These are phyloP conservation scores for Rhodosporidiobolus odoratus DNA, from an alignment of 768 basidiomycete species.

Conservation along the genomic window DNA sequence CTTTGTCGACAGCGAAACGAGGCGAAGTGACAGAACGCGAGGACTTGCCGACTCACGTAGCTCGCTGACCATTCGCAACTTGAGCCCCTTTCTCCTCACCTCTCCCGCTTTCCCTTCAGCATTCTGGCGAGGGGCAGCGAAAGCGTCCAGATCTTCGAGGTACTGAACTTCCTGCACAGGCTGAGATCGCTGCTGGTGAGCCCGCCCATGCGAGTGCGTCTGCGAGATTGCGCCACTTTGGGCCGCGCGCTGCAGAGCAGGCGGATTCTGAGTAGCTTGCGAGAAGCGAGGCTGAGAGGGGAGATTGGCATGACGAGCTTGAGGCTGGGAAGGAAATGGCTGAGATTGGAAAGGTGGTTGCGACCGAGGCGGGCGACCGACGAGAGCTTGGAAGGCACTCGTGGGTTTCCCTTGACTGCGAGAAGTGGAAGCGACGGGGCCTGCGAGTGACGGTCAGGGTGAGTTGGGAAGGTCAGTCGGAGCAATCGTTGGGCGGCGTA, in stretches of 20 bases:
- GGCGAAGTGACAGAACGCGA: not conserved
- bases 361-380: not conserved
- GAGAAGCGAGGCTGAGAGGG: not conserved
- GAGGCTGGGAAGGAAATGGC: not conserved
- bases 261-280: too few relatives aligned
- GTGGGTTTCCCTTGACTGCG: too few relatives aligned
- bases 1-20: not conserved
- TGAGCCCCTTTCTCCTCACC: not conserved
- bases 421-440: not conserved
- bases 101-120: not conserved
- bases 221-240: too few relatives aligned
- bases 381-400: too few relatives aligned
- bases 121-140: not conserved
- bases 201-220: not conserved
- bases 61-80: constrained; percentile 21
- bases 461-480: not conserved
- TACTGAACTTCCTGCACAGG: not conserved
- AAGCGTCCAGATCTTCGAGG: constrained; percentile 1
- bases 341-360: not conserved
- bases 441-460: not conserved
- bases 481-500: too few relatives aligned
- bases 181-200: not conserved
- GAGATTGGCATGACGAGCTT: not conserved
- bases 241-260: too few relatives aligned
- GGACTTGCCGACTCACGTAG: constrained; percentile 25